Percentiles rank a stretch among this genome's conserved stretches.
phyloP scores from a whole-genome alignment of 2,329 filamentous ascomycete genomes.

The Talaromyces sp. region DNA sequence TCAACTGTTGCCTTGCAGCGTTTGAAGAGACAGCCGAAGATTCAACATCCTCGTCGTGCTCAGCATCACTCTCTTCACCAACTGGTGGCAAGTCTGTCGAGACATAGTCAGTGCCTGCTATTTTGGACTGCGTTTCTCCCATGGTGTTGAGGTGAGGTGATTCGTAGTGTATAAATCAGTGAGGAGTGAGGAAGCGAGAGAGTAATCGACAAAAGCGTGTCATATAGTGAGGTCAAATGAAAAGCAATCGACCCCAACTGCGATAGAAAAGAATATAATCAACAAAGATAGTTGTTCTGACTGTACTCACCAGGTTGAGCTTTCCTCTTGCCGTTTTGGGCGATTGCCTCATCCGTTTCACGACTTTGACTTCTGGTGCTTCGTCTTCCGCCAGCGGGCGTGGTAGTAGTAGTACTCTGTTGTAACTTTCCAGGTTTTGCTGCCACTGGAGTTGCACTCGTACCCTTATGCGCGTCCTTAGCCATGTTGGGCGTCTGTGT shows the following conservation, averaged over 20 bases:
- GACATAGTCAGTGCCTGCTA: not conserved
- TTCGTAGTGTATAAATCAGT: not conserved
- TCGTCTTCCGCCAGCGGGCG: not conserved
- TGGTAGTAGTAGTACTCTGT: not conserved
- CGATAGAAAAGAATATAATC: not conserved
- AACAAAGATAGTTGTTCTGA: not conserved
- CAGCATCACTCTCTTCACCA: conserved; percentile 1
- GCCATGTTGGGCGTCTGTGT: not conserved
- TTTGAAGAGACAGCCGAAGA: not conserved
- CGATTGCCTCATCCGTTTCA: not conserved
- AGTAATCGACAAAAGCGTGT: not conserved
- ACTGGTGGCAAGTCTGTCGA: not conserved
- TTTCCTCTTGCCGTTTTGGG: conserved; percentile 7
- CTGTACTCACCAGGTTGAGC: conserved; percentile 8
- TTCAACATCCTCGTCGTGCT: not conserved
- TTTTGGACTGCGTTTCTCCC: conserved; percentile 7
- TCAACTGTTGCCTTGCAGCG: conserved; percentile 7
- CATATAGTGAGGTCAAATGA: not conserved
- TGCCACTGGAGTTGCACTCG: not conserved
- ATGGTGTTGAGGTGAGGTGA: not conserved
- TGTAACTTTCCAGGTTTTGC: not conserved
- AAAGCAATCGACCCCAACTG: not conserved
- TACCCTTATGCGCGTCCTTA: not conserved
- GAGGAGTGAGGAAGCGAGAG: not conserved
- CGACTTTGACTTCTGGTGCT: conserved; percentile 6